A percentile compares a stretch with the other conserved stretches of the same genome.
phyloP scores from a whole-genome alignment of 257 asterid genomes.

The Solanum chaucha region DNA sequence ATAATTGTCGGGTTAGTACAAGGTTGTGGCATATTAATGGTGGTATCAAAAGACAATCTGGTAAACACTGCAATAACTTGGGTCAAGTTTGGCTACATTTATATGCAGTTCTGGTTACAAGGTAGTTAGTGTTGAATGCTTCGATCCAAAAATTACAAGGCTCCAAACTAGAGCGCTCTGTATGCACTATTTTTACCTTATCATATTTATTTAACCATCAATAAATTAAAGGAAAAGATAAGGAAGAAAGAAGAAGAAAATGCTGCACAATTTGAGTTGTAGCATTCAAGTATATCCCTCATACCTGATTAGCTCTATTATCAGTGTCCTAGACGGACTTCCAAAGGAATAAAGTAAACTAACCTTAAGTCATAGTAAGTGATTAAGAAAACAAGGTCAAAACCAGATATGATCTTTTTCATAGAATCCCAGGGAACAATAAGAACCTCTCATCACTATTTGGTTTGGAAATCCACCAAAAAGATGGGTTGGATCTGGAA shows the following conservation, averaged over 20 bases:
- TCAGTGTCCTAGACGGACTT: background rate
- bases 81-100: background rate
- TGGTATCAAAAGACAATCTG: background rate
- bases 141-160: background rate
- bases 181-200: background rate
- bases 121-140: background rate
- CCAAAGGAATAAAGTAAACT: background rate
- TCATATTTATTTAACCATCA: background rate
- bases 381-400: background rate
- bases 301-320: background rate
- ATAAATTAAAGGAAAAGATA: background rate
- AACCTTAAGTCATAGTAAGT: background rate
- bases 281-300: background rate
- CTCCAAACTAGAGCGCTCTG: background rate
- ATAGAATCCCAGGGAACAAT: background rate
- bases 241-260: background rate
- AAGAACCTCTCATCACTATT: background rate
- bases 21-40: background rate
- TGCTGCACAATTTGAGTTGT: background rate
- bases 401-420: background rate
- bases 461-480: background rate
- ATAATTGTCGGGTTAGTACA: background rate
- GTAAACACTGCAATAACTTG: background rate
- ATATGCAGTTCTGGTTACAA: background rate
- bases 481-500: background rate